Evolutionary conservation across 805 yeast species (phyloP), one percentile per base, ranked within the genome.

Genomic region (Suhomyces faveliae): DNA sequence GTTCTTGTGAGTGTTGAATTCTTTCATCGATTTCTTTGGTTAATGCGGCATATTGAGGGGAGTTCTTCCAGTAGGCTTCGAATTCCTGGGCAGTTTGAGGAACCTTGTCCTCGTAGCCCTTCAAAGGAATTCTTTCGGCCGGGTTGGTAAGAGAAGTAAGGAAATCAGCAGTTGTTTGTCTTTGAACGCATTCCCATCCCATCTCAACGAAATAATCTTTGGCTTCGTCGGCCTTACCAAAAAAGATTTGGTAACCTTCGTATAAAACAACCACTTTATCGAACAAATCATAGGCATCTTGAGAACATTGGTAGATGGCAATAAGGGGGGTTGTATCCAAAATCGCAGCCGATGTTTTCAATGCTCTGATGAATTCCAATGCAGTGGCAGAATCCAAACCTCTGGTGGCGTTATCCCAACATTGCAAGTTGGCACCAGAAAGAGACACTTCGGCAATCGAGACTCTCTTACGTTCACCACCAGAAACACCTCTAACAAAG

Each of bases 311-410:
- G 50, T 76, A 75, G 43, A 84, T 80, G 30, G 88, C 84, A 49
- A 84, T 77, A 46, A 83, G 62, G 5, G 85, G 80, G 5, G 85
- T 73, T n/a, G 74, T 70, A 11, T 74, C 71, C 39, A 71, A 58
- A 27, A 81, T 64, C 29, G 73, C 66, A 3, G 89, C 84, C n/a
- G 80, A 69, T 2, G 81, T 76, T 57, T 86, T 81, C 51, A 87
- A 72, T 17, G 89, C 84, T 51, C 80, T 73, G 35, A 85, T 74
- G 58, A 81, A 87, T 61, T 86, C 91, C 53, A 85, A 72, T 3
- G 96, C 95, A 37, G 94, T 87, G 9, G 94, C 86, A 3, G 94
- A 78, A 67, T 87, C 96, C 50, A 88, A 74, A 57, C 96, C 96
- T 71, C 94, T 80, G 5, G 96, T 88, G 5, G 92, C 85, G 60